Conservation (phyloP, 2,329 filamentous ascomycete species). For the Aspergillus eucalypticola region DNA sequence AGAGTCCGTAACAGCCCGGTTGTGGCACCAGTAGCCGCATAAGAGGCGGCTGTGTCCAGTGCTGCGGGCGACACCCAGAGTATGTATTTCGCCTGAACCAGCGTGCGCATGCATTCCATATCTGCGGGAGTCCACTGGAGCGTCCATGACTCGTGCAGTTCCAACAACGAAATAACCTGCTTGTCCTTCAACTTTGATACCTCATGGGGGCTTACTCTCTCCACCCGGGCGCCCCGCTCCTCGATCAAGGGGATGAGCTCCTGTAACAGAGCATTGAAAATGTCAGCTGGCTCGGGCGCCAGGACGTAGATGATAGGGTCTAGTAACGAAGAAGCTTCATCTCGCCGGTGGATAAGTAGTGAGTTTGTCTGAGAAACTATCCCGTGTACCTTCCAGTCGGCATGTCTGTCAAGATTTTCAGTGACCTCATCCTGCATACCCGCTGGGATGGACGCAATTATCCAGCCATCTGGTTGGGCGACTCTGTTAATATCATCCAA, state of each 20-base stretch:
- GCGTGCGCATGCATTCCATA: conserved; percentile 12
- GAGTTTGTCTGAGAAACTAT: too few relatives aligned
- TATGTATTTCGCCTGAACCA: conserved; percentile 21
- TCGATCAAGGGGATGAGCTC: too few relatives aligned
- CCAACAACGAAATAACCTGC: conserved; percentile 22
- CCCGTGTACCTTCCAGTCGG: too few relatives aligned
- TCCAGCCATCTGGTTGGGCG: neutral
- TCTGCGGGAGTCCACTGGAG: conserved; percentile 14
- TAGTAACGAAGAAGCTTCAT: too few relatives aligned
- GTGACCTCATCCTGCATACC: too few relatives aligned
- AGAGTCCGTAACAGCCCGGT: conserved; percentile 27
- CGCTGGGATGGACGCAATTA: neutral
- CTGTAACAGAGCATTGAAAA: too few relatives aligned
- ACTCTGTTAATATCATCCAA: neutral
- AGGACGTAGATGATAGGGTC: too few relatives aligned
- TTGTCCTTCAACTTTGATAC: conserved; percentile 13
- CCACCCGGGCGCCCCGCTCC: too few relatives aligned
- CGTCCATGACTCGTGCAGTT: conserved; percentile 20
- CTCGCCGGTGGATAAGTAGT: too few relatives aligned
- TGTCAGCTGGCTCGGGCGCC: too few relatives aligned
- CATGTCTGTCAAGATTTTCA: too few relatives aligned
- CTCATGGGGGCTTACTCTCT: too few relatives aligned
- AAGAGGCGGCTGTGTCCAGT: conserved; percentile 7
- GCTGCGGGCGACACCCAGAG: conserved; percentile 23
- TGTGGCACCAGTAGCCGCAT: conserved; percentile 21